phyloP scores from a whole-genome alignment of 805 yeast species.

The Candida saitoana region DNA sequence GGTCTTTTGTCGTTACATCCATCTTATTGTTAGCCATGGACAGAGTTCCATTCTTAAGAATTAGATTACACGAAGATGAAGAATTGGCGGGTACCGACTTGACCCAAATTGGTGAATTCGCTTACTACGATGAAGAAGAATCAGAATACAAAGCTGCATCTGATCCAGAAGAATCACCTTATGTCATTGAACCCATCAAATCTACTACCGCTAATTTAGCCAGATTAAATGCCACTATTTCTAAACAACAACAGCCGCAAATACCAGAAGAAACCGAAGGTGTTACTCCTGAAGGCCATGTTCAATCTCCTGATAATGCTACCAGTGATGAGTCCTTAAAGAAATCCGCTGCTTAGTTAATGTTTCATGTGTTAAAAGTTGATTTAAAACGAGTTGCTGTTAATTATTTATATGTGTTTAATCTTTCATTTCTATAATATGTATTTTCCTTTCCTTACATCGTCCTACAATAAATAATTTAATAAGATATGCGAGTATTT shows the following conservation, averaged over 20 bases:
- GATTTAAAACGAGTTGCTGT: neutral
- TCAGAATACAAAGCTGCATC: conserved; percentile 25
- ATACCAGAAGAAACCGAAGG: conserved; percentile 2
- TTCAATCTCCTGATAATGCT: conserved; percentile 1
- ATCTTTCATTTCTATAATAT: neutral
- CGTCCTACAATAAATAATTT: neutral
- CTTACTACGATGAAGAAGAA: conserved; percentile 63
- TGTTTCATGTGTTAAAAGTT: neutral
- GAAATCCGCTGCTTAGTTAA: neutral
- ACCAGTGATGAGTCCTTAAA: conserved; percentile 4
- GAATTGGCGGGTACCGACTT: conserved; percentile 87
- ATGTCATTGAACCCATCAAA: conserved; percentile 76
- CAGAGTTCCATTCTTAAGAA: conserved; percentile 72
- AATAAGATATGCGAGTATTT: too few relatives aligned
- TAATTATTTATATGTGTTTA: neutral
- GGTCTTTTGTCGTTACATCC: conserved; percentile 73
- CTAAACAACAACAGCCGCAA: conserved; percentile 1
- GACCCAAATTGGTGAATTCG: conserved; percentile 87
- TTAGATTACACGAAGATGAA: conserved; percentile 81
- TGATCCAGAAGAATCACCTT: conserved; percentile 36
- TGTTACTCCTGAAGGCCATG: conserved; percentile 1
- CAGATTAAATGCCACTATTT: conserved; percentile 18
- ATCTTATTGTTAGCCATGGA: conserved; percentile 64
- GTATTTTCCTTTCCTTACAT: neutral
- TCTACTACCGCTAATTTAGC: conserved; percentile 44